These are phyloP conservation scores for Rhynchosporium graminicola DNA, from an alignment of 2,329 filamentous ascomycete genomes.

Conservation along the genomic window DNA sequence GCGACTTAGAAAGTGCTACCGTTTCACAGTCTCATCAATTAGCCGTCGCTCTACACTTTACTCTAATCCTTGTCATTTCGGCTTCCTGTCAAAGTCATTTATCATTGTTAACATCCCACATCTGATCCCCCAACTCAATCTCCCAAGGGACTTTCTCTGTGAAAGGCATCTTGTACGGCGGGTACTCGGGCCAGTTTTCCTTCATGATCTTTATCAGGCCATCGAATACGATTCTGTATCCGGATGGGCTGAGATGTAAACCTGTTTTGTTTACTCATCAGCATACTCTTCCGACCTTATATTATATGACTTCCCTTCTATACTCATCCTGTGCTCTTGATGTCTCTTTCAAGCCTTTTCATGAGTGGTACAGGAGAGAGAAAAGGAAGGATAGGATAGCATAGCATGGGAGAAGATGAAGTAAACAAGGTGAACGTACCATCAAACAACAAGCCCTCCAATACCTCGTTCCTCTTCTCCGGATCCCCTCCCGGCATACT, in stretches of 20 bases:
- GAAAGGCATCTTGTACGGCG: constrained; percentile 32
- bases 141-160: constrained; percentile 30
- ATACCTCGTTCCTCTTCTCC: constrained; percentile 24
- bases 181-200: constrained; percentile 31
- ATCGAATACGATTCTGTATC: constrained; percentile 34
- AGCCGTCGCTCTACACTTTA: too few relatives aligned
- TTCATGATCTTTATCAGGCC: constrained; percentile 28
- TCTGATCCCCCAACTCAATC: constrained; percentile 23
- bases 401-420: not conserved
- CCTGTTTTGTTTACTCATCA: constrained; percentile 22
- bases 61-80: too few relatives aligned
- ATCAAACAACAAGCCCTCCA: constrained; percentile 29
- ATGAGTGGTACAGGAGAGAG: too few relatives aligned
- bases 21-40: too few relatives aligned
- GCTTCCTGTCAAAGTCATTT: not conserved
- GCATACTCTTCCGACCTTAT: not conserved
- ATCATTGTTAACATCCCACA: constrained; percentile 30
- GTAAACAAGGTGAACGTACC: constrained; percentile 19
- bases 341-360: too few relatives aligned
- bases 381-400: too few relatives aligned
- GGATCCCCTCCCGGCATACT: constrained; percentile 24
- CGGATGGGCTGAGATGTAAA: constrained; percentile 29
- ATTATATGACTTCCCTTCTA: too few relatives aligned
- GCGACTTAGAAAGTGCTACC: too few relatives aligned
- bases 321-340: too few relatives aligned